Evolutionary conservation across 2,329 filamentous ascomycete species (phyloP), one percentile per base, ranked within the genome.

Genomic region (Apiospora koreana): DNA sequence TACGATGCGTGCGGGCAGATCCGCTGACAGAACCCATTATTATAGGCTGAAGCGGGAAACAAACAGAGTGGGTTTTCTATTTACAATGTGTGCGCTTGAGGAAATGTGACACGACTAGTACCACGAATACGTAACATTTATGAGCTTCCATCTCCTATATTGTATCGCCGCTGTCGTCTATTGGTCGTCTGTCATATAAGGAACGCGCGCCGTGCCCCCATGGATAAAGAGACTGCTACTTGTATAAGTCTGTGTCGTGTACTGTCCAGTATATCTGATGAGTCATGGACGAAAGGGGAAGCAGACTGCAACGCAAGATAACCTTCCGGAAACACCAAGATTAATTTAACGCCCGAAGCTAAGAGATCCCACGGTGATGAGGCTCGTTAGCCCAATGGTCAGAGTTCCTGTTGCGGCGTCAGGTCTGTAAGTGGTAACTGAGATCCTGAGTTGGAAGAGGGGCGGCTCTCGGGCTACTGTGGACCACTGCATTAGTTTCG

Each of bases 401-500:
- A 54, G 14, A 31, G 31, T 12, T n/a, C 18, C 54, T 28, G 41
- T 43, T 12, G 41, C 14, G 41, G 9, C 41, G 50, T 62, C 31
- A n/a, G 10, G 54, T 38, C 18, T 62, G 31, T 38, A 31, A 62
- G 41, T 58, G 28, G 50, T 35, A 58, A 38, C 54, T 62, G 54
- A 38, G 50, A 58, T 58, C 18, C 28, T n/a, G 14, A 35, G 31
- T 21, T n/a, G 18, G 54, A 62, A 62, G 54, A 62, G 54, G 54
- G 54, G 54, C 54, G 28, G 54, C 21, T 38, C 54, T 62, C 54
- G 54, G 54, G 54, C 54, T 62, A 62, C 54, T 62, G 54, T 62
- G 54, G 54, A 62, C 54, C 54, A n/a, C 18, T 38, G 54, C 54
- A 38, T 38, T 62, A 62, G 54, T 62, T 31, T 62, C 54, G 54